Percentiles rank a stretch among this genome's conserved stretches.
phyloP scores from a whole-genome alignment of 371 early-diverging fungal genomes.

The Blakeslea trispora region DNA sequence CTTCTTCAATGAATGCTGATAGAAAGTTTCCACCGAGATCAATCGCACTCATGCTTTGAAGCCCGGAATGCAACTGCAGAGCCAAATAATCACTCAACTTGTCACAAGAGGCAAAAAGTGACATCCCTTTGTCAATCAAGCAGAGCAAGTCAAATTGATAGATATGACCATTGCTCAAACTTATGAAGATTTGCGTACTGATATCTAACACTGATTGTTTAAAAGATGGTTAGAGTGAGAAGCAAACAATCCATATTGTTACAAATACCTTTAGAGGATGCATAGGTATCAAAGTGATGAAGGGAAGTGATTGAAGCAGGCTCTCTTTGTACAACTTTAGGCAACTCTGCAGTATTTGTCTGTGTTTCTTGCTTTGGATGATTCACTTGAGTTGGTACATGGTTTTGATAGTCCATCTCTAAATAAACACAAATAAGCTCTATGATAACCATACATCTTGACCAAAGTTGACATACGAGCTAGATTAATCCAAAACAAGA shows the following conservation, averaged over 20 bases:
- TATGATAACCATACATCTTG: no score
- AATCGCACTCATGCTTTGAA: slow-evolving; percentile 23
- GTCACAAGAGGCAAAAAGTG: slow-evolving; percentile 4
- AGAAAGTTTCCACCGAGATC: no score
- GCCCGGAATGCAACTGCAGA: slow-evolving; percentile 29
- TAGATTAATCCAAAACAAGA: slow-evolving; percentile 23
- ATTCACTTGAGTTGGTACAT: slow-evolving; percentile 10
- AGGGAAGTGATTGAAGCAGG: slow-evolving; percentile 15
- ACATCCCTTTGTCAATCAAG: slow-evolving; percentile 7
- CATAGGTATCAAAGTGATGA: slow-evolving; percentile 28
- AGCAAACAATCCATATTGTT: no score
- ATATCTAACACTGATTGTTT: slow-evolving; percentile 16
- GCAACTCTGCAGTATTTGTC: slow-evolving; percentile 14
- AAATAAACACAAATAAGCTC: no score
- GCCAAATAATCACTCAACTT: slow-evolving; percentile 9
- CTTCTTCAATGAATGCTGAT: no score
- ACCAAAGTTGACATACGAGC: no score
- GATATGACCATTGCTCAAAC: slow-evolving; percentile 35
- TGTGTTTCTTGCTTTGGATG: no score
- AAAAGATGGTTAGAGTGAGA: no score
- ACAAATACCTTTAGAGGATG: slow-evolving; percentile 21
- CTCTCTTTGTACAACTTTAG: slow-evolving; percentile 10
- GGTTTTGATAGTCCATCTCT: slow-evolving; percentile 12
- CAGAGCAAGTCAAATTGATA: slow-evolving; percentile 32
- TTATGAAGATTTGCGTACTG: slow-evolving; percentile 28